These are phyloP conservation scores for Cryptococcus jaspeensis DNA, from an alignment of 1,284 basidiomycete species.

Conservation along the genomic window DNA sequence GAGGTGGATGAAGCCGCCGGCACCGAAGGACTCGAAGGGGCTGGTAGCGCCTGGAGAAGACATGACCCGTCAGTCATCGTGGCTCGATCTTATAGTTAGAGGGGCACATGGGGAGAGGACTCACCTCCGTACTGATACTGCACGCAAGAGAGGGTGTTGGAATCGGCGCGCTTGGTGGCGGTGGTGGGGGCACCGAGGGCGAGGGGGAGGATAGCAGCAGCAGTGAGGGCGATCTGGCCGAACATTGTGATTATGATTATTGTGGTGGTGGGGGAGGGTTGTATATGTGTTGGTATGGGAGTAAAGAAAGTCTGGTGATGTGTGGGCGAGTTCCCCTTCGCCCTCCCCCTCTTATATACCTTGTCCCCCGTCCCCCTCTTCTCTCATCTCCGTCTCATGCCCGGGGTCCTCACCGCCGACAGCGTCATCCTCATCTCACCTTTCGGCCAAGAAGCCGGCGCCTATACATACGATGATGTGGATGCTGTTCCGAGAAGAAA, in stretches of 20 bases:
- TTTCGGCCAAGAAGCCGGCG: neutral
- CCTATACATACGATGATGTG: too few species aligned
- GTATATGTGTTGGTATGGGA: neutral
- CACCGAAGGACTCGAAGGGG: slow-evolving; percentile 21
- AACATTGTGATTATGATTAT: slow-evolving; percentile 3
- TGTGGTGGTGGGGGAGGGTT: neutral
- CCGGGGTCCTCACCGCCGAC: neutral
- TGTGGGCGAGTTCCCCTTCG: neutral
- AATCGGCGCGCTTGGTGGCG: neutral
- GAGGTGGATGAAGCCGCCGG: slow-evolving; percentile 18
- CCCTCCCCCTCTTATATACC: neutral
- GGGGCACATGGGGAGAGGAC: neutral
- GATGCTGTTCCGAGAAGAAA: too few species aligned
- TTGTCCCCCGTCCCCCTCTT: neutral
- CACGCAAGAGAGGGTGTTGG: slow-evolving; percentile 7
- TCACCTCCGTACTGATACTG: slow-evolving; percentile 16
- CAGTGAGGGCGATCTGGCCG: slow-evolving; percentile 1
- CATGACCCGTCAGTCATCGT: neutral
- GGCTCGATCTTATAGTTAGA: neutral
- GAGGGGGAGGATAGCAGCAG: slow-evolving; percentile 3
- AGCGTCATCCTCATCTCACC: neutral
- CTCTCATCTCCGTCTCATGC: neutral
- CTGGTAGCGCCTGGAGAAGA: neutral
- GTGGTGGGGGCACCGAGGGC: slow-evolving; percentile 2
- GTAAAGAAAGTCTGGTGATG: neutral